A percentile compares a stretch with the other conserved stretches of the same genome.
Evolutionary conservation across 2,329 filamentous ascomycete species (phyloP).

Genomic region (Septoria petroselini): DNA sequence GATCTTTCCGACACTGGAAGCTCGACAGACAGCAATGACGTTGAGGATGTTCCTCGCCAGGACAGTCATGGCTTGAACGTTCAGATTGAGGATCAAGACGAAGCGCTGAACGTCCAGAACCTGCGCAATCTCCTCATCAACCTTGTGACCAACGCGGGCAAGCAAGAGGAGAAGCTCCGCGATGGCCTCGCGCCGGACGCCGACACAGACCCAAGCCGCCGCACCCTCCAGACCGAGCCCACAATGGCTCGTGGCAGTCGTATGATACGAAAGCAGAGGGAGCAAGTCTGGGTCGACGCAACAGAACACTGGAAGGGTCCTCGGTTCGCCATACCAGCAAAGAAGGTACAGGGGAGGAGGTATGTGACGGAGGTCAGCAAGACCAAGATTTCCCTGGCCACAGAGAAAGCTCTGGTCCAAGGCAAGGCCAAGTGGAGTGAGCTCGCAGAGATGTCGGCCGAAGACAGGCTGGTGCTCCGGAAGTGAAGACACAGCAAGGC

Average conservation of each 20-base stretch:
- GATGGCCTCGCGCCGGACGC: too few relatives aligned
- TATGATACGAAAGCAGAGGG: constrained; percentile 6
- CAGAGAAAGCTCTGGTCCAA: constrained; percentile 5
- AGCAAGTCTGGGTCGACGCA: constrained; percentile 7
- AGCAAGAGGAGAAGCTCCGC: too few relatives aligned
- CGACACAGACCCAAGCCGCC: not conserved
- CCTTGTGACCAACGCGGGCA: too few relatives aligned
- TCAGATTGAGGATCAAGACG: not conserved
- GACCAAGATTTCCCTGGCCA: constrained; percentile 6
- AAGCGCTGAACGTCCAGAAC: too few relatives aligned
- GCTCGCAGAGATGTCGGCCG: not conserved
- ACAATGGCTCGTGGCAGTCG: constrained; percentile 2
- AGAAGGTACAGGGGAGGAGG: constrained; percentile 5
- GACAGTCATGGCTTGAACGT: not conserved
- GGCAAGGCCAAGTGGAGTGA: constrained; percentile 8
- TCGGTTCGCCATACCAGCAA: constrained; percentile 4
- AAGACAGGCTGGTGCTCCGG: not conserved
- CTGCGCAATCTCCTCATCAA: too few relatives aligned
- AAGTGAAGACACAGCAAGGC: too few relatives aligned
- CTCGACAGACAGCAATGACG: not conserved
- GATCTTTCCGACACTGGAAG: not conserved
- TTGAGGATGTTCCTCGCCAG: not conserved
- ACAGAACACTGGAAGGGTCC: not conserved
- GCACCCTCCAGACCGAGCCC: constrained; percentile 5
- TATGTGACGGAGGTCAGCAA: constrained; percentile 3